These are phyloP conservation scores for Epichloe sp. DNA, from an alignment of 2,329 filamentous ascomycete species.

Conservation along the genomic window DNA sequence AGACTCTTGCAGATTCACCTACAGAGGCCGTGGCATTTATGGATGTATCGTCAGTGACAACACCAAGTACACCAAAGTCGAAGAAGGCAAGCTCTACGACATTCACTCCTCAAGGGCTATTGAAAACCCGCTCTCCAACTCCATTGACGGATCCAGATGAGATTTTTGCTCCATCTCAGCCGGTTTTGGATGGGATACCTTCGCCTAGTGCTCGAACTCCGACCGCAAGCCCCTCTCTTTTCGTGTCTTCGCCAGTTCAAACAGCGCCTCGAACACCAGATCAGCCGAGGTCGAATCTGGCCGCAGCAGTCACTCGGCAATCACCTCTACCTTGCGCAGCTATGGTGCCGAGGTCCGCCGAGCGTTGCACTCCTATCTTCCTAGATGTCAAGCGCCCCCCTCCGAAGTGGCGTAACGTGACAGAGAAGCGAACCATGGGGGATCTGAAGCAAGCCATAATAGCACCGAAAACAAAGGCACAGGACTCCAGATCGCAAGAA, in stretches of 20 bases:
- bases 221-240: background rate
- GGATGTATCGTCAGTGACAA: background rate
- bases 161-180: background rate
- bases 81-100: background rate
- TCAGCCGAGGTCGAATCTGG: background rate
- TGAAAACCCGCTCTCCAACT: background rate
- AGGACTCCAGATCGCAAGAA: background rate
- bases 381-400: background rate
- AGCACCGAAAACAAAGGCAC: background rate
- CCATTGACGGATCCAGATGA: background rate
- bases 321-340: background rate
- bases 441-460: conserved; percentile 6
- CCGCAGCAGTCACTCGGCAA: background rate
- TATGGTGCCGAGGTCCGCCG: conserved; percentile 4
- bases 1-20: background rate
- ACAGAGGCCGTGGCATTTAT: background rate
- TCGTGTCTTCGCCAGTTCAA: background rate
- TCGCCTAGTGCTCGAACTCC: background rate
- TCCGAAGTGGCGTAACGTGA: background rate
- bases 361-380: conserved; percentile 6
- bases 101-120: background rate
- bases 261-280: conserved; percentile 1
- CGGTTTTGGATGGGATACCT: background rate
- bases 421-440: conserved; percentile 6
- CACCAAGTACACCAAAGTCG: background rate